A percentile compares a stretch with the other conserved stretches of the same genome.
phyloP scores from a whole-genome alignment of 1,284 basidiomycete species.

The Cutaneotrichosporon daszewskae region DNA sequence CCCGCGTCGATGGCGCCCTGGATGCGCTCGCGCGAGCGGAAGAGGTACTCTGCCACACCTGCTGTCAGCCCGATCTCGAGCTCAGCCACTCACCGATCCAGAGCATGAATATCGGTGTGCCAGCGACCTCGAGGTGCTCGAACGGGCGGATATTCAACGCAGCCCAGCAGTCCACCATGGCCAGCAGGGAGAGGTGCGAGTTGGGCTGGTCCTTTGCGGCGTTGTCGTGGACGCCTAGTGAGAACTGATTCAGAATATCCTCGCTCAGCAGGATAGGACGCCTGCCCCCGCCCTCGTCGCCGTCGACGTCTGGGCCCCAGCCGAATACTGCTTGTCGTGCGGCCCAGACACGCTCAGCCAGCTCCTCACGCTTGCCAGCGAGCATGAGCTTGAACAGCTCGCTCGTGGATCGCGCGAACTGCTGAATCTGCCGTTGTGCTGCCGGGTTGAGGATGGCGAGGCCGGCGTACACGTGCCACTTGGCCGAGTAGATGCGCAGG shows the following conservation, averaged over 20 bases:
- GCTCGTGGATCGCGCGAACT: constrained; percentile 77
- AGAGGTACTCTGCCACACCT: constrained; percentile 90
- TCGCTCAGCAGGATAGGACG: constrained; percentile 78
- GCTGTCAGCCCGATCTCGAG: neutral
- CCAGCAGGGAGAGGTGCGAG: constrained; percentile 90
- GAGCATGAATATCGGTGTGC: constrained; percentile 90
- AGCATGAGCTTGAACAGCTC: constrained; percentile 97
- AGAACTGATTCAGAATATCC: constrained; percentile 82
- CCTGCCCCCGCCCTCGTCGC: constrained; percentile 42
- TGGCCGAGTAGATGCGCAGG: constrained; percentile 90
- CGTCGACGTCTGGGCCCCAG: constrained; percentile 37
- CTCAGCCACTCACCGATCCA: constrained; percentile 63
- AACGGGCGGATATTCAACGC: constrained; percentile 81
- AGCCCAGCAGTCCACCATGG: constrained; percentile 99
- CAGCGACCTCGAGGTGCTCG: constrained; percentile 85
- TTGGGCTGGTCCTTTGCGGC: constrained; percentile 54
- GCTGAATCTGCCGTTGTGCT: constrained; percentile 82
- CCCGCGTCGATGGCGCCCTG: constrained; percentile 70
- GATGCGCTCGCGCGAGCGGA: constrained; percentile 62
- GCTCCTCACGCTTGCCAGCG: constrained; percentile 61
- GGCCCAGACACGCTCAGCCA: constrained; percentile 68
- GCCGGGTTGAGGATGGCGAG: constrained; percentile 92
- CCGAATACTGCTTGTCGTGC: constrained; percentile 77
- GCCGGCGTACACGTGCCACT: constrained; percentile 99
- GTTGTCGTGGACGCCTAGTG: constrained; percentile 57